Evolutionary conservation across 495 filamentous ascomycete species (phyloP), one percentile per base, ranked within the genome.

Genomic region (Daldinia bambusicola): DNA sequence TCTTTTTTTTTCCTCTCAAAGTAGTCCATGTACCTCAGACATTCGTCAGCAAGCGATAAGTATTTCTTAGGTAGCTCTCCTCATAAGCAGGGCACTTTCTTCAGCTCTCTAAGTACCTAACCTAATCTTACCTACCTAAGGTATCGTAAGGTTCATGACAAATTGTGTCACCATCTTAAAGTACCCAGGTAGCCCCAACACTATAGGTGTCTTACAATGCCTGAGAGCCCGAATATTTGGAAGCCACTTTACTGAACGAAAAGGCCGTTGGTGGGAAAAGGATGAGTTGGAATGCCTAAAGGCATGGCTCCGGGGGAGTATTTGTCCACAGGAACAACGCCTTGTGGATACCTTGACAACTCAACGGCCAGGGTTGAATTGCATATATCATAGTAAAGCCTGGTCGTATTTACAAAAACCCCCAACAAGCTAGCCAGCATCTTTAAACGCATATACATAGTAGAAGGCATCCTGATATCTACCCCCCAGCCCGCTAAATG

Each of bases 291-390:
- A 45, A 45, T 43, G n/a, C n/a, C n/a, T n/a, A n/a, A 48, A n/a
- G 20, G 16, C 43, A 18, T 48, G 16, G 43, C 18, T 8, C 9
- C 18, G 43, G 43, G 18, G 20, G 16, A 12, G 38, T 1, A 4
- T 22, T 22, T 10, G 18, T 48, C 43, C 43, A 22, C 43, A 48
- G 6, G 2, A 48, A 48, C 43, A 48, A 48, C 43, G 22, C 43
- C 16, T 2, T 20, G 22, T 48, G 43, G 43, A 48, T 48, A 48
- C 43, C 43, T 48, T 48, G 43, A 48, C 43, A 48, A 48, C 43
- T 48, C 43, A 48, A 48, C 43, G 22, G 18, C 43, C 18, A 48
- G 43, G 43, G 43, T 48, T 10, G 43, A 48, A 22, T 5, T 48
- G 22, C 8, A 22, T 48, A 48, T 48, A 2, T 12, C 18, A 22